A percentile compares a stretch with the other conserved stretches of the same genome.
These are phyloP conservation scores for Huntiella bhutanensis DNA, from an alignment of 2,329 filamentous ascomycete genomes.

Conservation along the genomic window DNA sequence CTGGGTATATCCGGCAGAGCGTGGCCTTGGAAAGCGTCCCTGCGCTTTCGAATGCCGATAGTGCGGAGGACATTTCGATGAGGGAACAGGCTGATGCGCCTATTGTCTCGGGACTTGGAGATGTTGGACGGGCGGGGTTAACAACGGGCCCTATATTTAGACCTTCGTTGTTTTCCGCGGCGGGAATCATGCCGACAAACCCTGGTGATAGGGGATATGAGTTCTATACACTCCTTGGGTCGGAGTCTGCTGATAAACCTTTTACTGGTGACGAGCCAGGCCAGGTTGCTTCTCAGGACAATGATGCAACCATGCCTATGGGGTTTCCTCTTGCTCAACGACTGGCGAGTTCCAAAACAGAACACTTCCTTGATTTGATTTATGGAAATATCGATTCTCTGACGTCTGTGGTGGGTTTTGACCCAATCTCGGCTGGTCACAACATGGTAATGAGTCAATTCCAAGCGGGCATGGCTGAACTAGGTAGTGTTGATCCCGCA, in stretches of 20 bases:
- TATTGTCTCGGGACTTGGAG: background rate
- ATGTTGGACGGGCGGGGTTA: background rate
- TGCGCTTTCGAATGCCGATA: background rate
- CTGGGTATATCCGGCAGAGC: too few species aligned
- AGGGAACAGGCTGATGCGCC: background rate
- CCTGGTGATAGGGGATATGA: constrained; percentile 1
- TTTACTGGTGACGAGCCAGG: background rate
- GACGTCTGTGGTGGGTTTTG: too few species aligned
- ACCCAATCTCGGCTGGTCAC: too few species aligned
- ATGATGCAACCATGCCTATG: background rate
- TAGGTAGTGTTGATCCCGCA: too few species aligned
- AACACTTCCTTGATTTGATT: constrained; percentile 5
- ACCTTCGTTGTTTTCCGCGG: background rate
- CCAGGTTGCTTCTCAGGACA: background rate
- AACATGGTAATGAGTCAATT: too few species aligned
- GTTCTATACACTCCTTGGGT: background rate
- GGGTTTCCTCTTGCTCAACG: background rate
- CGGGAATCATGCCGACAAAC: background rate
- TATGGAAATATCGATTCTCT: constrained; percentile 4
- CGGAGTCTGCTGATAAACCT: background rate
- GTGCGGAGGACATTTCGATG: background rate
- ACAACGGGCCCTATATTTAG: background rate
- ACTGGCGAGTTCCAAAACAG: background rate
- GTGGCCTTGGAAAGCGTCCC: too few species aligned
- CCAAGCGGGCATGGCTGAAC: too few species aligned